Percentiles rank a stretch among this genome's conserved stretches.
These are phyloP conservation scores for Thielaviopsis punctulata DNA, from an alignment of 2,329 filamentous ascomycete species.

Conservation along the genomic window DNA sequence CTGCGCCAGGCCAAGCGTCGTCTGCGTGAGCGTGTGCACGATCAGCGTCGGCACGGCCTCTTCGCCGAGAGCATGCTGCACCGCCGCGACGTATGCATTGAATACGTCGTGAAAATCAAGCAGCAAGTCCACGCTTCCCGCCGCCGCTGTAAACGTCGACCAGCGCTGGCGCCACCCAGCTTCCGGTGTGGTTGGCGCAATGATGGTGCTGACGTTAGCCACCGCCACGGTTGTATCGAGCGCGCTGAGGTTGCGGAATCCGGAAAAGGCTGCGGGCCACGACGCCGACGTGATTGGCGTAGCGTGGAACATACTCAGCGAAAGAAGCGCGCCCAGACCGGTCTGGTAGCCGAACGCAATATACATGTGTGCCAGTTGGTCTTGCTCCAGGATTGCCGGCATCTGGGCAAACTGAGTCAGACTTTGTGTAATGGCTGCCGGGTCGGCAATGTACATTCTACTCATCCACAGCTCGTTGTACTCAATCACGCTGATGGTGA, in stretches of 20 bases:
- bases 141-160: constrained; percentile 10
- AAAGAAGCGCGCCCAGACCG: constrained; percentile 16
- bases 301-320: constrained; percentile 6
- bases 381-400: constrained; percentile 9
- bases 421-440: neutral
- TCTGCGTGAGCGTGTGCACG: constrained; percentile 25
- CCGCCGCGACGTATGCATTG: constrained; percentile 19
- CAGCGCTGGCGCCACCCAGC: constrained; percentile 2
- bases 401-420: constrained; percentile 13
- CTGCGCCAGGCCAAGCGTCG: constrained; percentile 19
- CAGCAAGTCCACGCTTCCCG: constrained; percentile 17
- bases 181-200: neutral
- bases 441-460: neutral
- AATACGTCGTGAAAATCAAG: constrained; percentile 16
- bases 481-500: constrained; percentile 25
- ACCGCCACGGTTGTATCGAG: neutral
- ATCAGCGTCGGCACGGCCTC: constrained; percentile 16
- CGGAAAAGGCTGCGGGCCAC: neutral
- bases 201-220: neutral
- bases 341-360: constrained; percentile 19
- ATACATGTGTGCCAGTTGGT: constrained; percentile 9
- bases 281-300: constrained; percentile 14
- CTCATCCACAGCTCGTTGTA: constrained; percentile 21
- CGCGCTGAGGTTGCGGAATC: neutral
- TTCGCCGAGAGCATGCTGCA: constrained; percentile 8